Percentiles rank a stretch among this genome's conserved stretches.
Evolutionary conservation across 345 rosid species (phyloP).

Genomic region (Triadica sebifera): DNA sequence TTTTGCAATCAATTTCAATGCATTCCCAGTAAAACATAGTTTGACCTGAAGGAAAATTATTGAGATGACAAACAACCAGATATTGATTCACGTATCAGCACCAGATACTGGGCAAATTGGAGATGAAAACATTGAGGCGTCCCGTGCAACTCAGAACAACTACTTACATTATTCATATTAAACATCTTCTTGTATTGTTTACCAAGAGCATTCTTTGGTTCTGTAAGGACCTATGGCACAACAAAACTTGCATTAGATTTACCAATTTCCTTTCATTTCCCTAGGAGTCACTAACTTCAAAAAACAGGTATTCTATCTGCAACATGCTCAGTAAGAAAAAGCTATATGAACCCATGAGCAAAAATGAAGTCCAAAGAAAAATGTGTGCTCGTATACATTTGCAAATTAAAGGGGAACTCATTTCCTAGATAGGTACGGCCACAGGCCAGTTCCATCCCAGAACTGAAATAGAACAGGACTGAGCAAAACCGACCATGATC

Average conservation of each 20-base stretch:
- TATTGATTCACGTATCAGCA: neutral
- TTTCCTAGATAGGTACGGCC: neutral
- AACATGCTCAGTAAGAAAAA: neutral
- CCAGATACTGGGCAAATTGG: neutral
- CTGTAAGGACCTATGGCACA: constrained; percentile 61
- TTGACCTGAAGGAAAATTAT: constrained; percentile 58
- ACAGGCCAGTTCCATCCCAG: no score
- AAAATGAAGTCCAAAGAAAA: neutral
- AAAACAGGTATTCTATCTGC: neutral
- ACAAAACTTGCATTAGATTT: neutral
- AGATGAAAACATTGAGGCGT: neutral
- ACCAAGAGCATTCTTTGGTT: constrained; percentile 89
- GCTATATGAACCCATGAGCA: neutral
- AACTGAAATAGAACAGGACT: no score
- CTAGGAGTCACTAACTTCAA: neutral
- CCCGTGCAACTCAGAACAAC: neutral
- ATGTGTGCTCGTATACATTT: neutral
- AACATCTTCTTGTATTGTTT: constrained; percentile 91
- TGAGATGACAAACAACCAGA: constrained; percentile 13
- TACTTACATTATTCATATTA: constrained; percentile 77
- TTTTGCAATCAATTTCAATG: constrained; percentile 69
- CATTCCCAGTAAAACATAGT: constrained; percentile 70
- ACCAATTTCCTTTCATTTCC: neutral
- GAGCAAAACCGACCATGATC: no score
- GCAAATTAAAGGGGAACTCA: neutral